A percentile compares a stretch with the other conserved stretches of the same genome.
Evolutionary conservation across 2,329 filamentous ascomycete species (phyloP).

Genomic region (Chrysosphaeria jannelii): DNA sequence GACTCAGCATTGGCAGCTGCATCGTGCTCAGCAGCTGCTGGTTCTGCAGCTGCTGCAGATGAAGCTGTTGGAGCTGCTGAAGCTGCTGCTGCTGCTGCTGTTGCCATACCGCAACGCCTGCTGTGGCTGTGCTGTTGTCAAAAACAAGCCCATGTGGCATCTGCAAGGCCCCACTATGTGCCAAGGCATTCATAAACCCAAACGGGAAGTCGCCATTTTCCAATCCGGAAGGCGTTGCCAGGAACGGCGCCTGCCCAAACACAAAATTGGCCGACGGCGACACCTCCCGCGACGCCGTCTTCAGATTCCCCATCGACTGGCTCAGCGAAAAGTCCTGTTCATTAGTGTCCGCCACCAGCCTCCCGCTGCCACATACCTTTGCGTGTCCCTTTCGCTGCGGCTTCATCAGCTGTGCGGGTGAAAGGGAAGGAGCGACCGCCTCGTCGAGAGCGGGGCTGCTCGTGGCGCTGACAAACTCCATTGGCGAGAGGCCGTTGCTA

Average conservation of each 20-base stretch:
- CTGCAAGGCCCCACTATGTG: slow-evolving; percentile 2
- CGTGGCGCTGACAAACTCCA: slow-evolving; percentile 24
- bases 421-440: slow-evolving; percentile 1
- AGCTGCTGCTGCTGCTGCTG: slow-evolving; percentile 3
- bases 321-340: slow-evolving; percentile 21
- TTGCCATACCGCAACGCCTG: slow-evolving; percentile 1
- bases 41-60: slow-evolving; percentile 1
- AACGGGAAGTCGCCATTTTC: slow-evolving; percentile 12
- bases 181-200: slow-evolving; percentile 1
- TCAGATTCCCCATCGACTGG: slow-evolving; percentile 18
- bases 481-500: slow-evolving; percentile 3
- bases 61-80: slow-evolving; percentile 2
- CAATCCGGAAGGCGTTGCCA: too few relatives aligned
- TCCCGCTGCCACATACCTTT: slow-evolving; percentile 7
- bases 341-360: slow-evolving; percentile 6
- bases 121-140: slow-evolving; percentile 2
- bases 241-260: slow-evolving; percentile 15
- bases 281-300: slow-evolving; percentile 19
- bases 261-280: slow-evolving; percentile 22
- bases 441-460: slow-evolving; percentile 19
- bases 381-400: slow-evolving; percentile 7
- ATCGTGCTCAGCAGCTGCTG: too few relatives aligned
- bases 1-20: too few relatives aligned
- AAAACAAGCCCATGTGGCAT: slow-evolving; percentile 3
- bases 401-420: slow-evolving; percentile 2